These are phyloP conservation scores for Aspergillus fumigatus DNA, from an alignment of 2,329 filamentous ascomycete genomes.

Conservation along the genomic window DNA sequence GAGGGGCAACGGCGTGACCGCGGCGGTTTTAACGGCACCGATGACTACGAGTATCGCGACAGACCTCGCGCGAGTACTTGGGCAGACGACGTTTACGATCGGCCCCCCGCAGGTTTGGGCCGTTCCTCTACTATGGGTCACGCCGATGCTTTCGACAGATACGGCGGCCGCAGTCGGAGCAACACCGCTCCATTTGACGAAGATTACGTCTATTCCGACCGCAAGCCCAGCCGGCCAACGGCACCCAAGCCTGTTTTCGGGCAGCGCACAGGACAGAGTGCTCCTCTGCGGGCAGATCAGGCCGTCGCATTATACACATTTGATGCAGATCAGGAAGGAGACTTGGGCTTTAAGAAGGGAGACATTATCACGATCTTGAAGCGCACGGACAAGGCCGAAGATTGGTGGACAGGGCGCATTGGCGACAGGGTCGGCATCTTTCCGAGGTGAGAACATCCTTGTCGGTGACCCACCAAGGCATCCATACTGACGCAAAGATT, in stretches of 20 bases:
- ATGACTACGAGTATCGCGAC: conserved; percentile 55
- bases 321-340: conserved; percentile 86
- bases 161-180: conserved; percentile 28
- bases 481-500: conserved; percentile 8
- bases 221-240: conserved; percentile 70
- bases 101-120: conserved; percentile 28
- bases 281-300: conserved; percentile 59
- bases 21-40: conserved; percentile 49
- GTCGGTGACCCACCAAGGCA: background rate
- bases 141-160: conserved; percentile 28
- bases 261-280: conserved; percentile 40
- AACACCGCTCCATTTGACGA: conserved; percentile 39
- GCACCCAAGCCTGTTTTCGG: conserved; percentile 85
- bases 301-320: conserved; percentile 91
- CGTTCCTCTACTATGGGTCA: conserved; percentile 34
- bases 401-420: conserved; percentile 97
- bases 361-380: conserved; percentile 94
- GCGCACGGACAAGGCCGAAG: conserved; percentile 86
- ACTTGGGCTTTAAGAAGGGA: conserved; percentile 94
- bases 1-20: conserved; percentile 57
- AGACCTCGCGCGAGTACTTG: conserved; percentile 46
- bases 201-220: conserved; percentile 54
- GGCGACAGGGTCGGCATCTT: conserved; percentile 86
- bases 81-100: conserved; percentile 48
- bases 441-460: conserved; percentile 57